Evolutionary conservation across 371 early-diverging fungal species (phyloP).

Genomic region (Parasitella parasitica): DNA sequence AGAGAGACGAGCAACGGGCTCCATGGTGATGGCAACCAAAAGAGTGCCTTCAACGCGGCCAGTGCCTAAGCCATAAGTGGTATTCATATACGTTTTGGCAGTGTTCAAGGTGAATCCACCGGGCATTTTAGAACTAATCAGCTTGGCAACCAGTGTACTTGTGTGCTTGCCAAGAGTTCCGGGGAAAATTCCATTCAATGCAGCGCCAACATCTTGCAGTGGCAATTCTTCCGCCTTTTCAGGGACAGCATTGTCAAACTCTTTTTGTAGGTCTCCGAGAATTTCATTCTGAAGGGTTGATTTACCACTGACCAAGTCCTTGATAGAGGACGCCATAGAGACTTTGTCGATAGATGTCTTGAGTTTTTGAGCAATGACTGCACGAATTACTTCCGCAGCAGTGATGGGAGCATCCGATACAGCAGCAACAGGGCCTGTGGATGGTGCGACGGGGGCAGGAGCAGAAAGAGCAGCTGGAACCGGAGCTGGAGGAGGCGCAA

Average conservation of each 20-base stretch:
- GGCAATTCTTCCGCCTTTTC: constrained; percentile 93
- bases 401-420: constrained; percentile 72
- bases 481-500: constrained; percentile 19
- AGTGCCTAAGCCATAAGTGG: constrained; percentile 79
- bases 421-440: constrained; percentile 60
- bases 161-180: constrained; percentile 86
- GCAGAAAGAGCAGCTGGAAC: constrained; percentile 50
- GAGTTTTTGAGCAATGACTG: constrained; percentile 88
- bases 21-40: constrained; percentile 80
- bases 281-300: constrained; percentile 96
- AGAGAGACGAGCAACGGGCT: constrained; percentile 79
- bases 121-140: constrained; percentile 90
- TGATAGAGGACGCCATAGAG: constrained; percentile 78
- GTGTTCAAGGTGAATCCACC: constrained; percentile 85
- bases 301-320: constrained; percentile 93
- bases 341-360: constrained; percentile 81
- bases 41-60: constrained; percentile 81
- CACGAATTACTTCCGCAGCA: constrained; percentile 74
- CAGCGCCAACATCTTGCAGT: constrained; percentile 76
- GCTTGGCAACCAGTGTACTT: constrained; percentile 72
- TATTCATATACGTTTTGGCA: constrained; percentile 70
- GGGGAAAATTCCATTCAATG: constrained; percentile 60
- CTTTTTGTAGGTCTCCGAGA: constrained; percentile 91
- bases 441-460: constrained; percentile 47
- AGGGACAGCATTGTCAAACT: constrained; percentile 82